Evolutionary conservation across 1,284 basidiomycete genomes (phyloP).

Genomic region (Malassezia equina): DNA sequence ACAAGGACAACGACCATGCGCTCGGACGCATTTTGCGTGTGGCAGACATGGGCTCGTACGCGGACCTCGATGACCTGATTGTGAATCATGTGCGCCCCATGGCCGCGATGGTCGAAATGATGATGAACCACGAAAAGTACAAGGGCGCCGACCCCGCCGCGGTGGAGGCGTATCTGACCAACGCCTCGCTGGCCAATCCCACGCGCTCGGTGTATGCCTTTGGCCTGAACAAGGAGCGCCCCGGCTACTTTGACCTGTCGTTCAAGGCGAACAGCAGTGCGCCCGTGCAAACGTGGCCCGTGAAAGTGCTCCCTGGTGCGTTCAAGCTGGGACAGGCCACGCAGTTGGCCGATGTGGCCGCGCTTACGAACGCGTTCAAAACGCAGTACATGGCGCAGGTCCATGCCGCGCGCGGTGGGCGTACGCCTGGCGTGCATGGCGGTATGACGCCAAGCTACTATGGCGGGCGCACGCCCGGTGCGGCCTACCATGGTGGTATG

Average conservation of each 20-base stretch:
- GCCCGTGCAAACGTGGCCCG: constrained; percentile 47
- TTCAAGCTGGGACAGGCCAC: constrained; percentile 44
- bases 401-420: constrained; percentile 23
- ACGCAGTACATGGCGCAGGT: constrained; percentile 44
- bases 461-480: constrained; percentile 10
- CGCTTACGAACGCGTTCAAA: constrained; percentile 46
- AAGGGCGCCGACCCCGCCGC: constrained; percentile 75
- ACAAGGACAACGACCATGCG: constrained; percentile 60
- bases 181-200: constrained; percentile 70
- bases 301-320: constrained; percentile 42
- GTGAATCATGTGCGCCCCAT: constrained; percentile 95
- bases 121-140: constrained; percentile 93
- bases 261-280: constrained; percentile 66
- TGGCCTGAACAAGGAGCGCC: constrained; percentile 73
- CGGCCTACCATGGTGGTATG: constrained; percentile 2
- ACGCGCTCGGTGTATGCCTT: constrained; percentile 93
- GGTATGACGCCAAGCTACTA: constrained; percentile 15
- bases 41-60: constrained; percentile 67
- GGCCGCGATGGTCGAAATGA: constrained; percentile 82
- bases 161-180: constrained; percentile 51
- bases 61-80: constrained; percentile 93
- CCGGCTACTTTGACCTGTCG: constrained; percentile 84
- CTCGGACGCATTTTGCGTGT: constrained; percentile 66
- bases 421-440: constrained; percentile 26
- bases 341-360: constrained; percentile 39